These are phyloP conservation scores for Lumnitzera racemosa DNA, from an alignment of 345 rosid genomes.

Conservation along the genomic window DNA sequence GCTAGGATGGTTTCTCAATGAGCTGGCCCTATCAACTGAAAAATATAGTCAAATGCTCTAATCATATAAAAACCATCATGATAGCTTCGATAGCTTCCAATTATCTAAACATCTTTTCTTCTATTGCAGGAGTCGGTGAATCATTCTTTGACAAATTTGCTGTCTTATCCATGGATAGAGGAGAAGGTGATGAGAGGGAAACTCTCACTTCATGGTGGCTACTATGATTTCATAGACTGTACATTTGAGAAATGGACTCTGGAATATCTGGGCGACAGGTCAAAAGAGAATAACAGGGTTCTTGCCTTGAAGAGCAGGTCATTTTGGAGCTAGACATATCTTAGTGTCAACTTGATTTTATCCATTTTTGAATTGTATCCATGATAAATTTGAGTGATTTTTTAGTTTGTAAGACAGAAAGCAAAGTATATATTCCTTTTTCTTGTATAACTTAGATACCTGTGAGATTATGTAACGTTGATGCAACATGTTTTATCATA, in stretches of 20 bases:
- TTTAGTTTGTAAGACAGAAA: no score
- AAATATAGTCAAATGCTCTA: not conserved
- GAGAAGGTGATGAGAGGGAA: conserved; percentile 58
- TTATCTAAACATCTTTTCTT: not conserved
- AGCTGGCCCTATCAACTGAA: not conserved
- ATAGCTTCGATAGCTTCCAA: not conserved
- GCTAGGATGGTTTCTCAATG: not conserved
- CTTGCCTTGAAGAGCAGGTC: conserved; percentile 45
- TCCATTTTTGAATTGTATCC: not conserved
- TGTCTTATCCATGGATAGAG: conserved; percentile 92
- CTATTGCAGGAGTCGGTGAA: conserved; percentile 60
- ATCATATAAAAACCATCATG: not conserved
- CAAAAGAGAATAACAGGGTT: conserved; percentile 24
- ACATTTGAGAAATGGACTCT: conserved; percentile 95
- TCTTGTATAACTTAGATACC: no score
- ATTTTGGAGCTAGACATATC: conserved; percentile 45
- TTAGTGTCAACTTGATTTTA: not conserved
- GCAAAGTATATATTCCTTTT: no score
- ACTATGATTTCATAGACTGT: conserved; percentile 75
- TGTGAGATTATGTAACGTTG: no score
- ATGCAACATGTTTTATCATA: no score
- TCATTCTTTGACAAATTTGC: conserved; percentile 61
- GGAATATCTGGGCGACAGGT: conserved; percentile 44
- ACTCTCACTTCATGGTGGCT: conserved; percentile 79
- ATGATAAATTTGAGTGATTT: no score